Conservation (phyloP, 2,329 filamentous ascomycete genomes). For the Gnomoniopsis sp. region DNA sequence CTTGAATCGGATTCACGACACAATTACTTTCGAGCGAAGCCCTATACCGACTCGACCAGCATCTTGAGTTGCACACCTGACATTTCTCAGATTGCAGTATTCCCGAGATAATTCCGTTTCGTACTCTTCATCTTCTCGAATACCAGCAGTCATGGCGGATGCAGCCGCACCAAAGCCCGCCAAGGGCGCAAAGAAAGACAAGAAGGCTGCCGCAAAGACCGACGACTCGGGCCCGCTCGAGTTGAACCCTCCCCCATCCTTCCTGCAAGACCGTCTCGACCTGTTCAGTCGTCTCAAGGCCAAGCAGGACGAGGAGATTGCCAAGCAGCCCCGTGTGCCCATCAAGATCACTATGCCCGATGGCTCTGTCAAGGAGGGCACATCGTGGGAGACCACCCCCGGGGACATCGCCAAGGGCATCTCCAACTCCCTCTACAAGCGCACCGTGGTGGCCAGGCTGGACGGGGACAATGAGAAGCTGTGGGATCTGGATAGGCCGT, state of each 20-base stretch:
- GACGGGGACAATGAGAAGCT: slow-evolving; percentile 68
- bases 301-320: slow-evolving; percentile 73
- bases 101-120: not conserved
- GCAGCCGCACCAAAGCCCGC: slow-evolving; percentile 22
- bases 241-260: slow-evolving; percentile 61
- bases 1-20: too few relatives aligned
- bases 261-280: slow-evolving; percentile 77
- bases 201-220: slow-evolving; percentile 37
- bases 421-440: slow-evolving; percentile 80
- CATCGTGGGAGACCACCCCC: slow-evolving; percentile 89
- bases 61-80: not conserved
- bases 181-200: slow-evolving; percentile 47
- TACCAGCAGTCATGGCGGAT: slow-evolving; percentile 5
- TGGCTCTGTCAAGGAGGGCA: slow-evolving; percentile 68
- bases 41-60: too few relatives aligned
- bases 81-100: too few relatives aligned
- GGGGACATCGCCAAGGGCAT: slow-evolving; percentile 73
- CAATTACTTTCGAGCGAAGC: too few relatives aligned
- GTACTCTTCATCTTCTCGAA: not conserved
- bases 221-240: slow-evolving; percentile 41
- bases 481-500: slow-evolving; percentile 88
- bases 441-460: slow-evolving; percentile 80
- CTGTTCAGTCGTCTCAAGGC: slow-evolving; percentile 89
- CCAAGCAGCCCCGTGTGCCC: slow-evolving; percentile 65
- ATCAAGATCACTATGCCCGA: slow-evolving; percentile 73